Base-by-base conservation (phyloP, 2,329 filamentous ascomycete genomes). In the Sporothrix schenckii region DNA sequence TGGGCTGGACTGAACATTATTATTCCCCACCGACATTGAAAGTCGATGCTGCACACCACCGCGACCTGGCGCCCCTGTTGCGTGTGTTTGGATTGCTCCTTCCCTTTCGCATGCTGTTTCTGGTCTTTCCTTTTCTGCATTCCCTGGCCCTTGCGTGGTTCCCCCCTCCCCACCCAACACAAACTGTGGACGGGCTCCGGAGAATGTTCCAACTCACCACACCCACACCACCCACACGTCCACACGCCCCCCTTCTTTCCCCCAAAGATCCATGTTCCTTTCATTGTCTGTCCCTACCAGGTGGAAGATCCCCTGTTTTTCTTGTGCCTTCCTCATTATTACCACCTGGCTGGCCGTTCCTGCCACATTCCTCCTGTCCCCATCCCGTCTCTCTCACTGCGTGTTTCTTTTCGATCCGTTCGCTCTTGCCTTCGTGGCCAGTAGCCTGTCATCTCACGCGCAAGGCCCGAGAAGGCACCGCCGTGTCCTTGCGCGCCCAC, bases 21-120 rank as follows among this genome's bases (percentile, higher is more conserved):
- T 24, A 24, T 34, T 34, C 34, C 47, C 47, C 50, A 68, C 66
- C 41, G 44, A 50, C n/a, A 53, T n/a, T 21, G 19, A 53, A n/a
- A 54, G 21, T 56, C 27, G 34, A 50, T 68, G 69, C 66, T 50
- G 69, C 65, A 68, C 44, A 52, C 53, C 44, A 52, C 53, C 54
- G 54, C 63, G 63, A 44, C 39, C 44, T 21, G 61, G 41, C 50
- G 47, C 68, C 56, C 39, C 66, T 66, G 70, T 58, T 56, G 47
- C 53, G 69, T 56, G 65, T 68, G 61, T 67, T 41, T 54, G 63
- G 65, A 56, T 68, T 67, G 54, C 65, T 70, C n/a, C 52, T 61
- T 69, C 14, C 53, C 21, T 63, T 54, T 63, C 56, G 53, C 69
- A 50, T 54, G 49, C 34, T n/a, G 19, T 50, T 50, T 39, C 49